Evolutionary conservation across 2,329 filamentous ascomycete species (phyloP), one percentile per base, ranked within the genome.

Genomic region (Clarireedia sp.): DNA sequence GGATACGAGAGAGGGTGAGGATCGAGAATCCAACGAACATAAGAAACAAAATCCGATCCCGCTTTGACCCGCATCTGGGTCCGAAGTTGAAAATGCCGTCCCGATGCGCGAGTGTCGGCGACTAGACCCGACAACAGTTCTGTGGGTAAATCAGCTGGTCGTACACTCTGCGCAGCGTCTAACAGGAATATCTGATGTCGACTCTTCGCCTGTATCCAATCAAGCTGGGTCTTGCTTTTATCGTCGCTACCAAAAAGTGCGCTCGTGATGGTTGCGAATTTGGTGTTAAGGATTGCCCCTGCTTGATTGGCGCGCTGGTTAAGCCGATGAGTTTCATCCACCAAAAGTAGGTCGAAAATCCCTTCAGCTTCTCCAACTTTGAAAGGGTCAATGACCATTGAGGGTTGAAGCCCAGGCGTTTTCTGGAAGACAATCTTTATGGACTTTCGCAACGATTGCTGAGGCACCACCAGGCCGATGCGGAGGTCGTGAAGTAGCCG

Each of bases 1-100:
- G 55, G 51, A 50, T 16, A 9, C 24, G 50, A 50, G 46, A 57
- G 50, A 54, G 55, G 51, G n/a, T 19, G 55, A 54, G 55, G 55
- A 46, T 57, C 46, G 19, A 57, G 55, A 57, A 57, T 57, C 45
- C 51, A 54, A 24, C 55, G 55, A 57, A 57, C 51, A 24, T 54
- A 57, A 54, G 55, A 57, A 37, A 57, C 55, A 24, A 57, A 57
- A 26, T 57, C 55, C 2, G 55, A 57, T 46, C 55, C 55, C 24
- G 55, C 55, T 54, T 57, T n/a, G n/a, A 57, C 51, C 5, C 55
- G 55, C 55, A 57, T 57, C 46, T 57, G 55, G 54, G 50, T 57
- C 46, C 51, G 55, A 57, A 57, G 55, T 26, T 57, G 55, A 43
- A 57, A 57, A 54, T 57, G 55, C 51, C 55, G 55, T 33, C 44